Evolutionary conservation across 2,329 filamentous ascomycete genomes (phyloP), one percentile per base, ranked within the genome.

Genomic region (Exophiala oligosperma): DNA sequence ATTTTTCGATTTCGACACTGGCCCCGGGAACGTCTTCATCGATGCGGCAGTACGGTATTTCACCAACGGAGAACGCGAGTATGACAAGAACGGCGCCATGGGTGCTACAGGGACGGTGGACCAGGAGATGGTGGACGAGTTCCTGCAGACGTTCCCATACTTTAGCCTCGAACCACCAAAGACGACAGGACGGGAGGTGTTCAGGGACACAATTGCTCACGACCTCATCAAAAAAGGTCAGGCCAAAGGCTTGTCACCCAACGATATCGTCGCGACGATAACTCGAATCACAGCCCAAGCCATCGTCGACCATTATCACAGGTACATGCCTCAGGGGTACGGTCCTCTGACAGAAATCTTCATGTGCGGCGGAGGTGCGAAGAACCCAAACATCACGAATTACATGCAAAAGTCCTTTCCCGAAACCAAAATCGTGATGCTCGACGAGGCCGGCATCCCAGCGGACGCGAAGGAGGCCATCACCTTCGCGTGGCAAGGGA

Each of bases 401-500:
- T 82, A 78, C 66, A 78, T 86, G 61, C 78, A 82, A 67, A 65
- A 68, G 54, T 70, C 74, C 59, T 81, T 77, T 63, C 82, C 77
- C 12, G 71, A 74, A 38, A 77, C 77, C 2, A 74, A 72, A 38
- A 81, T 86, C 46, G 71, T 77, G 53, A 81, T 82, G 76, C 72
- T 86, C 5, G 81, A 85, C 62, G 81, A 81, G 49, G 81, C 81
- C 2, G 83, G 83, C 3, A 77, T 86, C 49, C 80, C 81, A 0
- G 79, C 72, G 1, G 79, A 78, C 35, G 83, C 83, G 2, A 86
- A 86, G 68, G 83, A 86, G 67, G 81, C 82, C 4, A 75, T 84
- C 52, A 82, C 79, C 1, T 85, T 86, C 66, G 83, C 84, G 3
- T 84, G 81, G 78, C 81, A 84, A 69, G 83, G 78, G 2, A 81